Base-by-base conservation (phyloP, 208 protist genomes). In the Plasmodiophora brassicae region DNA sequence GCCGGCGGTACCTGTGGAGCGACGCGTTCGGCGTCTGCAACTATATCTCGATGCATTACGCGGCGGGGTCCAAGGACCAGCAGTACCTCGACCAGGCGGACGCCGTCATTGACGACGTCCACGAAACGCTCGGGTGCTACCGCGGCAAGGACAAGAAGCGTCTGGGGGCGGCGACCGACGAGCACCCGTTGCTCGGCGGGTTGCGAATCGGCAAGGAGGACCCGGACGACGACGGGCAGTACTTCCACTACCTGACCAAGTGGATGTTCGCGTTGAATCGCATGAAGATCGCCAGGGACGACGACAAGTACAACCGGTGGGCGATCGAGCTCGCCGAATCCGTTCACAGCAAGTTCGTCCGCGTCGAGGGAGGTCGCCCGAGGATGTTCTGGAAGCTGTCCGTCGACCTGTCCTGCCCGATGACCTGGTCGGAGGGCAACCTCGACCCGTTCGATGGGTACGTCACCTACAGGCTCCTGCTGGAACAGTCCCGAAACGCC, bases 241-340 rank as follows among this genome's bases (percentile, higher is more conserved):
- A 38, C 5, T 32, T 78, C 5, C 65, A 78, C 65, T 78, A 78
- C 41, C 20, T 5, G 5, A 32, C 65, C 14, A 78, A 38, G n/a
- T 78, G 65, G 65, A 78, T 78, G 65, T 78, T 78, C 65, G 65
- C 65, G 32, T 32, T 78, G 65, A 78, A 78, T 32, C 65, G 65
- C 32, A 78, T 78, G 65, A 44, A n/a, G n/a, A 5, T 5, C 20
- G 65, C 65, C 5, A n/a, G 65, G n/a, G 65, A 32, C 10, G 65
- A 38, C 65, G 65, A 78, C 14, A 5, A 14, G 20, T 78, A 78
- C 65, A 78, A 78, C 41, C 14, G 14, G 5, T 38, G 5, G 65
- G 65, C 65, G 20, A 78, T 78, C 41, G 14, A 78, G 65, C 65
- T 78, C n/a, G 65, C 65, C 65, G n/a, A 78, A 32, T 14, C 65